phyloP scores from a whole-genome alignment of 1,284 basidiomycete genomes.

The Ceratobasidium sp. region DNA sequence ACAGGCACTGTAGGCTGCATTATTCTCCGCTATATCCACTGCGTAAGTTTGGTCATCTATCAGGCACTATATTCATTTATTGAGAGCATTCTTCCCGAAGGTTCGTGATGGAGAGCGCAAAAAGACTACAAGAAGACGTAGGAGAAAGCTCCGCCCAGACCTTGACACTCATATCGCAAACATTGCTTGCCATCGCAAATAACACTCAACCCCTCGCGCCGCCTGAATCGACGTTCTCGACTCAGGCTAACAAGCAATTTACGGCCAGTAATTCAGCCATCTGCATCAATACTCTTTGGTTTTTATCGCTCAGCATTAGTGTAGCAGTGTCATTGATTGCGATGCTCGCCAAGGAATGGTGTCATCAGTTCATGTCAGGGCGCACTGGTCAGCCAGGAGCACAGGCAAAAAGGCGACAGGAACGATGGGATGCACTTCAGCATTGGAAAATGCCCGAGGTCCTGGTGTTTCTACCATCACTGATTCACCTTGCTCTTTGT shows the following conservation, averaged over 20 bases:
- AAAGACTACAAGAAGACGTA: not conserved
- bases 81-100: too few species aligned
- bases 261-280: not conserved
- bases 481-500: slow-evolving; percentile 4
- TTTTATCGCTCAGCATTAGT: not conserved
- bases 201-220: not conserved
- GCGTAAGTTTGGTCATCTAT: not conserved
- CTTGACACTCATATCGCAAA: not conserved
- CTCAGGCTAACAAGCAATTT: not conserved
- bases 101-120: not conserved
- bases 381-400: not conserved
- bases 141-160: not conserved
- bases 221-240: not conserved
- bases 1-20: not conserved
- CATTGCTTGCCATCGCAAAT: not conserved
- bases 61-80: not conserved
- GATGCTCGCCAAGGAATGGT: slow-evolving; percentile 11
- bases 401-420: not conserved
- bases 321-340: not conserved
- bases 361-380: not conserved
- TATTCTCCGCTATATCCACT: slow-evolving; percentile 7
- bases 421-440: not conserved
- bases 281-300: not conserved
- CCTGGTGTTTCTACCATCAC: not conserved
- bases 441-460: slow-evolving; percentile 1